Percentiles rank a stretch among this genome's conserved stretches.
These are phyloP conservation scores for Leccinum arenicola DNA, from an alignment of 768 basidiomycete genomes.

Conservation along the genomic window DNA sequence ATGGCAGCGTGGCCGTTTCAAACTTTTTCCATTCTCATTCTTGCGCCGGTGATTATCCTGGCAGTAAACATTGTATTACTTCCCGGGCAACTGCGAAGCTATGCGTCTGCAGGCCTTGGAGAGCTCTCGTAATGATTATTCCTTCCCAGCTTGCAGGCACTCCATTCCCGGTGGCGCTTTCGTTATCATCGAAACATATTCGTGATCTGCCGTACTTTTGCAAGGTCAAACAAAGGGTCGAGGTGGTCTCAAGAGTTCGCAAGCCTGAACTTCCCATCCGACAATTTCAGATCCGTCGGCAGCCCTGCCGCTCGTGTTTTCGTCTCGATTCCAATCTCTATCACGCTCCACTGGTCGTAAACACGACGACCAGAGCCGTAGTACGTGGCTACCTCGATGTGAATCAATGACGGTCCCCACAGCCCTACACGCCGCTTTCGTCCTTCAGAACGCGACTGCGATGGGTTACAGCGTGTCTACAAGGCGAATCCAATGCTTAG, in stretches of 20 bases:
- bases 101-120: neutral
- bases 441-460: slow-evolving; percentile 7
- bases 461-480: slow-evolving; percentile 6
- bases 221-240: neutral
- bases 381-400: slow-evolving; percentile 4
- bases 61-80: neutral
- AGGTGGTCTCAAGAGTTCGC: neutral
- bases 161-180: neutral
- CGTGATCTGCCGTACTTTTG: neutral
- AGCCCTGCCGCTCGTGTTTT: neutral
- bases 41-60: slow-evolving; percentile 1
- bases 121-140: neutral
- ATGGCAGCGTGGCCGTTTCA: neutral
- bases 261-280: neutral
- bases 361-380: slow-evolving; percentile 4
- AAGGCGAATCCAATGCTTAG: neutral
- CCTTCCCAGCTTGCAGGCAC: neutral
- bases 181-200: neutral
- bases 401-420: slow-evolving; percentile 4
- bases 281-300: neutral
- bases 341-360: neutral
- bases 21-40: neutral
- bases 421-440: slow-evolving; percentile 17
- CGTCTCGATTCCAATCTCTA: neutral
- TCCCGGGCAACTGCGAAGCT: neutral